Evolutionary conservation across 2,329 filamentous ascomycete genomes (phyloP), one percentile per base, ranked within the genome.

Genomic region (Conoideocrella luteorostrata): DNA sequence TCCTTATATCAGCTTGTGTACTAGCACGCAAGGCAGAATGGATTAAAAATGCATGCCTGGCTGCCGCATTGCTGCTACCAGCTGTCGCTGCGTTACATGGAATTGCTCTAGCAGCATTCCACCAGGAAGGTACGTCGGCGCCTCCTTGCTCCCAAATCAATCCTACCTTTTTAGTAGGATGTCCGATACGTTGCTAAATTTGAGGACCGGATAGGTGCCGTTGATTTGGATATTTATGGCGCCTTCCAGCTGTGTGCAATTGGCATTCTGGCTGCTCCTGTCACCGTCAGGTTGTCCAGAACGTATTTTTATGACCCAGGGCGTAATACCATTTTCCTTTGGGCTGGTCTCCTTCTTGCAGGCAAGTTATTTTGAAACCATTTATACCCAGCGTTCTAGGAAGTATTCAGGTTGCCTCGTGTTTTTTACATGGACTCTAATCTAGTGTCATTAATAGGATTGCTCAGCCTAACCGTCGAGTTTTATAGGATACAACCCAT

Each of bases 211-310:
- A 20, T 45, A 82, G 80, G 65, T 41, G 80, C 77, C 12, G 72
- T 84, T 12, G 81, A 85, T 52, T 77, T 86, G 73, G 82, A 86
- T 51, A 66, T 85, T 4, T 86, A 75, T 45, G 82, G 82, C 2
- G 79, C 80, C 7, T 83, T 85, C 48, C 82, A 86, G 50, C 57
- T 84, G 0, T 85, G 81, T 46, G 71, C 80, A 0, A 80, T 86
- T 29, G 81, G 78, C 11, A 79, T 84, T 13, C 52, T 86, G 4
- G 77, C 78, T 1, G 81, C 77, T 4, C 82, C 81, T 0, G 69
- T 80, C 0, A 82, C 80, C 0, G 78, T 81, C 18, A 70, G 72
- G 48, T 58, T 80, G 34, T 84, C 80, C 2, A 62, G 62, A 13
- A 85, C 80, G 0, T 85, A 85, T 54, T 84, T 83, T 55, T 69